Conservation (phyloP, 768 basidiomycete species). For the Exidia glandulosa region DNA sequence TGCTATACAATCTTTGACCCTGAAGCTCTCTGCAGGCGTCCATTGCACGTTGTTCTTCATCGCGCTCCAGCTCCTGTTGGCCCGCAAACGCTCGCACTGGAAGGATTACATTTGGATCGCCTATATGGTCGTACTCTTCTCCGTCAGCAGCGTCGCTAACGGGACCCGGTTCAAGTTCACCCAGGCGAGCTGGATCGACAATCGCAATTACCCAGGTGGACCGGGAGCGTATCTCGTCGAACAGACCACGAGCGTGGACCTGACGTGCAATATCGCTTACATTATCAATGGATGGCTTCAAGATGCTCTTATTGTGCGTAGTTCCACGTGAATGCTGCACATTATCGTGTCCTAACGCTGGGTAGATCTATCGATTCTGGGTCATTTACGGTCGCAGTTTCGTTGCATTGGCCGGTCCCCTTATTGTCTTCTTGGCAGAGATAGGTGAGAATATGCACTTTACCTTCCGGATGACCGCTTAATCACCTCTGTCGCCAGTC, state of each 20-base stretch:
- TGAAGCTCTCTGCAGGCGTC: no score
- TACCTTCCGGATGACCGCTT: background rate
- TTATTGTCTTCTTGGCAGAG: constrained; percentile 5
- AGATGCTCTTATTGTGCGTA: constrained; percentile 6
- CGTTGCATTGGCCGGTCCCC: constrained; percentile 8
- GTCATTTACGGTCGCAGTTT: constrained; percentile 9
- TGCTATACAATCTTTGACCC: no score
- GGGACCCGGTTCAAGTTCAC: constrained; percentile 16
- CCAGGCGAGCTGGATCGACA: constrained; percentile 18
- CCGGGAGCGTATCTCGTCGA: constrained; percentile 11
- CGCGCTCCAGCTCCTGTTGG: background rate
- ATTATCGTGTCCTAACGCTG: no score
- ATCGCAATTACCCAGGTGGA: constrained; percentile 15
- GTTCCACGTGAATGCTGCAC: background rate
- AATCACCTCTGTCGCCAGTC: constrained; percentile 6
- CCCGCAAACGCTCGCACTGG: background rate
- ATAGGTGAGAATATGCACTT: constrained; percentile 5
- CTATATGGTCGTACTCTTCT: constrained; percentile 9
- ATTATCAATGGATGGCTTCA: constrained; percentile 16
- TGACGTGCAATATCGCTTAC: constrained; percentile 15
- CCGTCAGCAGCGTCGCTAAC: constrained; percentile 17
- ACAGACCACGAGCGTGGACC: constrained; percentile 13
- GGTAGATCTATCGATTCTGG: constrained; percentile 16
- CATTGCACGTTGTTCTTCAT: background rate
- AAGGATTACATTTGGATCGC: background rate